Conservation (phyloP, 1,284 basidiomycete species). For the Trichosporon sp. region DNA sequence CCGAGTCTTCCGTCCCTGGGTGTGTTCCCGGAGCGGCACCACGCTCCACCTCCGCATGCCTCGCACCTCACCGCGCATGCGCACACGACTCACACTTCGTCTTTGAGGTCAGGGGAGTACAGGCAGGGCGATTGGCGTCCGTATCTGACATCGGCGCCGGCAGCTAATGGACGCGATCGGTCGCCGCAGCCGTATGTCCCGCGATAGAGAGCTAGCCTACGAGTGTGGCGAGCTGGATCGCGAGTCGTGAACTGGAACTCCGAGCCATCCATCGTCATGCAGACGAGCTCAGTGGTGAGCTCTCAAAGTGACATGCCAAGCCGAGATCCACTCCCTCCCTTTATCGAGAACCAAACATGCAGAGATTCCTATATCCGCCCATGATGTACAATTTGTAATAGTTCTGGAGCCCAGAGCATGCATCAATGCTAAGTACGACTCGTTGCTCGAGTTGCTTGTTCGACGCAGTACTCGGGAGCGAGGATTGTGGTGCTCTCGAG, state of each 20-base stretch:
- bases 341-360: neutral
- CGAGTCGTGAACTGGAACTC: neutral
- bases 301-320: too few relatives aligned
- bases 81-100: constrained; percentile 6
- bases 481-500: neutral
- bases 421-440: neutral
- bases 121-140: constrained; percentile 29
- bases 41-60: constrained; percentile 1
- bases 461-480: neutral
- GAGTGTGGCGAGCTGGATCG: neutral
- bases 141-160: constrained; percentile 25
- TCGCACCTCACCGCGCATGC: neutral
- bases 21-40: constrained; percentile 25
- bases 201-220: neutral
- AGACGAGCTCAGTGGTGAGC: too few relatives aligned
- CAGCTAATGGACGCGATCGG: constrained; percentile 21
- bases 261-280: too few relatives aligned
- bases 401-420: neutral
- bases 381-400: neutral
- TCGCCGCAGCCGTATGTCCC: constrained; percentile 24
- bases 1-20: constrained; percentile 25
- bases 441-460: neutral
- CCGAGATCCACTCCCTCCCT: too few relatives aligned
- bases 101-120: constrained; percentile 23
- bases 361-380: neutral